Conservation (phyloP, 306 rosid genomes). For the Malus domestica region DNA sequence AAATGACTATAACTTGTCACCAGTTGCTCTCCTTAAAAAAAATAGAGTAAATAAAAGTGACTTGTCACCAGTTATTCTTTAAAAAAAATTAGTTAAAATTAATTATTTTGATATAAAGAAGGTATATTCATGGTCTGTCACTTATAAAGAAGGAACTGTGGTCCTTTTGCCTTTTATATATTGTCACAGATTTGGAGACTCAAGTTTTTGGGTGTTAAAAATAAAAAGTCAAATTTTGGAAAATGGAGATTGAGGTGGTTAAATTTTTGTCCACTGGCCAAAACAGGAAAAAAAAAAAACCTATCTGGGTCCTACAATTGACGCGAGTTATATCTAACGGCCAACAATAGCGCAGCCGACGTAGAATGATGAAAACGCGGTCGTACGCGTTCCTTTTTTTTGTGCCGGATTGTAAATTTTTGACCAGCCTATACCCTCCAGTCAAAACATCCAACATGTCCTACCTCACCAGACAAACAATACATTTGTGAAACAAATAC, state of each 20-base stretch:
- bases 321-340: not conserved
- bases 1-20: accelerated
- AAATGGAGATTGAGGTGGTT: not conserved
- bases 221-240: not conserved
- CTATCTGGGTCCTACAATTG: not conserved
- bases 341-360: not conserved
- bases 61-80: too few relatives aligned
- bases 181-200: not conserved
- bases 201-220: too few relatives aligned
- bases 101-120: not conserved
- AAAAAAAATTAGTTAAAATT: not conserved
- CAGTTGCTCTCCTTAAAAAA: too few relatives aligned
- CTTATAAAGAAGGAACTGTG: not conserved
- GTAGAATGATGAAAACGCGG: not conserved
- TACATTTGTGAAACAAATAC: not conserved
- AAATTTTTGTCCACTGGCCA: not conserved
- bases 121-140: not conserved
- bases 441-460: not conserved
- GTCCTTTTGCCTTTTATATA: not conserved
- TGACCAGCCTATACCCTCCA: not conserved
- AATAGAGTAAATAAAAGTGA: accelerated
- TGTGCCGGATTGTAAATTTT: not conserved
- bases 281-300: not conserved
- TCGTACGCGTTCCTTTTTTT: not conserved
- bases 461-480: not conserved